Evolutionary conservation across 1,284 basidiomycete species (phyloP).

Genomic region (Melampsora larici-populina): DNA sequence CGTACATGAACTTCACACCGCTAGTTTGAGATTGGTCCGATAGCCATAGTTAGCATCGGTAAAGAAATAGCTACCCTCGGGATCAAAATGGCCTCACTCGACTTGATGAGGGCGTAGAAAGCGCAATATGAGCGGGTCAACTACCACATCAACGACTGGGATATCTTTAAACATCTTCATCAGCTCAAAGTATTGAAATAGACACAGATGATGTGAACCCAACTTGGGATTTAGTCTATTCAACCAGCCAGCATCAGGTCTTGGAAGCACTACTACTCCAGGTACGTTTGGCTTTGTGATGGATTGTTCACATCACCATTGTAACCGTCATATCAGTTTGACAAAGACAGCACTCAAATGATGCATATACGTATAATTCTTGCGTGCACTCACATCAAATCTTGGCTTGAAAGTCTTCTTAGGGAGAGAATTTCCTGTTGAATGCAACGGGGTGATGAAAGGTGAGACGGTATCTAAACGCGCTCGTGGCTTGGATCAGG

Average conservation of each 20-base stretch:
- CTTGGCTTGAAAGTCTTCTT: not conserved
- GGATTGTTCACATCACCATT: not conserved
- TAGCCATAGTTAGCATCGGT: not conserved
- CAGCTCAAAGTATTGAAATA: conserved; percentile 48
- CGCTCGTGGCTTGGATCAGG: no score
- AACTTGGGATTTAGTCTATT: conserved; percentile 63
- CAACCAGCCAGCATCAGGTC: conserved; percentile 66
- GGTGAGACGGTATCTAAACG: no score
- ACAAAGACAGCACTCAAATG: no score
- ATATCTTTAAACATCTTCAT: conserved; percentile 49
- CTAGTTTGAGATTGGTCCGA: conserved; percentile 15
- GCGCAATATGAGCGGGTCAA: conserved; percentile 80
- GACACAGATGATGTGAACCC: conserved; percentile 50
- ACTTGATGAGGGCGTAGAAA: conserved; percentile 83
- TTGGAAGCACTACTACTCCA: conserved; percentile 81
- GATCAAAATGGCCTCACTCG: conserved; percentile 59
- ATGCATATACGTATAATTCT: no score
- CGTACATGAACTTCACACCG: conserved; percentile 75
- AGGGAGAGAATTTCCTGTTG: no score
- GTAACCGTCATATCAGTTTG: no score
- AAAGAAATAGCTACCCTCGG: not conserved
- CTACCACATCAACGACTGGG: conserved; percentile 73
- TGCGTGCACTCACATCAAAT: conserved; percentile 12
- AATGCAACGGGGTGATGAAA: no score
- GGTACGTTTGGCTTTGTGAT: conserved; percentile 64